These are phyloP conservation scores for Lactifluus subvellereus DNA, from an alignment of 768 basidiomycete species.

Conservation along the genomic window DNA sequence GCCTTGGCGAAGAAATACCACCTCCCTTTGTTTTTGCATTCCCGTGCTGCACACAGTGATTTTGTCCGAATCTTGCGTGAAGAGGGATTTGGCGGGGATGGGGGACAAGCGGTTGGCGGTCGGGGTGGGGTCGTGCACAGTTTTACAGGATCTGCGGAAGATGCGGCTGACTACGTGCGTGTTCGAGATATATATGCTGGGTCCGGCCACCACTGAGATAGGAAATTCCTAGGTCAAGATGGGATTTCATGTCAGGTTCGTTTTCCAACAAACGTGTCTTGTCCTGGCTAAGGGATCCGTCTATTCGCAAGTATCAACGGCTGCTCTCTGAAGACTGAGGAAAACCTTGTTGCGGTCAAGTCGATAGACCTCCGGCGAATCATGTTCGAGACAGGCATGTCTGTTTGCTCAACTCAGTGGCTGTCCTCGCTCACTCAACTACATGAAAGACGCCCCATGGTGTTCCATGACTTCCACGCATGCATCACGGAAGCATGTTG, in stretches of 20 bases:
- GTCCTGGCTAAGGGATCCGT: background rate
- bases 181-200: background rate
- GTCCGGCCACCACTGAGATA: background rate
- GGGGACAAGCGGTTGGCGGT: constrained; percentile 50
- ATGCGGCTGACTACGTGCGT: constrained; percentile 60
- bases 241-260: constrained; percentile 63
- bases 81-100: constrained; percentile 55
- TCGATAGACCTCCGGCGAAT: constrained; percentile 53
- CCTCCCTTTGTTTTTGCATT: constrained; percentile 78
- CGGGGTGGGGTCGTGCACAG: constrained; percentile 78
- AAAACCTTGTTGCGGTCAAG: constrained; percentile 51
- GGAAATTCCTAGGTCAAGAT: constrained; percentile 47
- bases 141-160: constrained; percentile 63
- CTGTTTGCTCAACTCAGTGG: background rate
- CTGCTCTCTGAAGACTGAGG: constrained; percentile 68
- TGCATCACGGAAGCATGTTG: constrained; percentile 48
- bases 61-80: constrained; percentile 59
- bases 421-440: background rate
- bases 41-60: constrained; percentile 67
- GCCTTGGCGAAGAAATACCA: constrained; percentile 60
- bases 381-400: constrained; percentile 68
- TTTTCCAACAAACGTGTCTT: background rate
- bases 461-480: constrained; percentile 65
- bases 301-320: constrained; percentile 52
- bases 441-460: constrained; percentile 57